Evolutionary conservation across 805 yeast genomes (phyloP).

Genomic region (Metschnikowia peoriensis): DNA sequence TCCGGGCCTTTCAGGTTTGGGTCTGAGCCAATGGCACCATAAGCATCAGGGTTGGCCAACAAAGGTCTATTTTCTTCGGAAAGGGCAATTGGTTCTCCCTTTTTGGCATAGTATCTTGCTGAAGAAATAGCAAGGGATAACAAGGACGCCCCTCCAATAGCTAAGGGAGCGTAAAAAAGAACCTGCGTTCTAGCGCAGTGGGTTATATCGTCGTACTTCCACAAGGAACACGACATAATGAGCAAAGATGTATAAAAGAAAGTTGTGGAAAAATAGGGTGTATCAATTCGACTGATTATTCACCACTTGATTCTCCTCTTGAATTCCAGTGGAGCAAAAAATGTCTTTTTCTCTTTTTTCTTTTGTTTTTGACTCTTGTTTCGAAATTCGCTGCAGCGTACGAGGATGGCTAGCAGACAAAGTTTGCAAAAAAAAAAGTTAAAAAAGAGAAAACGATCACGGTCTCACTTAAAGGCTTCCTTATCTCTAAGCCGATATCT

Average conservation of each 20-base stretch:
- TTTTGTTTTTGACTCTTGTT: not conserved
- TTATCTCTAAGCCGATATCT: not conserved
- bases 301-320: too few relatives aligned
- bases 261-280: not conserved
- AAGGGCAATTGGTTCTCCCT: constrained; percentile 13
- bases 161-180: constrained; percentile 32
- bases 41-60: constrained; percentile 30
- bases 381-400: not conserved
- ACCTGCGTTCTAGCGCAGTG: constrained; percentile 46
- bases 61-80: constrained; percentile 34
- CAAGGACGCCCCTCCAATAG: constrained; percentile 29
- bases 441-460: not conserved
- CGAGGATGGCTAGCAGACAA: not conserved
- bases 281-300: too few relatives aligned
- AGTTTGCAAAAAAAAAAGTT: not conserved
- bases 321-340: too few relatives aligned
- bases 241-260: not conserved
- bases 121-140: constrained; percentile 24
- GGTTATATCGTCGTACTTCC: constrained; percentile 65
- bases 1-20: constrained; percentile 12
- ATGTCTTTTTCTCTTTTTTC: too few relatives aligned
- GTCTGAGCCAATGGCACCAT: constrained; percentile 27
- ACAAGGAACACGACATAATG: constrained; percentile 26
- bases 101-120: constrained; percentile 3
- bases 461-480: not conserved